phyloP scores from a whole-genome alignment of 371 early-diverging fungal genomes.

The Mortierella sp. region DNA sequence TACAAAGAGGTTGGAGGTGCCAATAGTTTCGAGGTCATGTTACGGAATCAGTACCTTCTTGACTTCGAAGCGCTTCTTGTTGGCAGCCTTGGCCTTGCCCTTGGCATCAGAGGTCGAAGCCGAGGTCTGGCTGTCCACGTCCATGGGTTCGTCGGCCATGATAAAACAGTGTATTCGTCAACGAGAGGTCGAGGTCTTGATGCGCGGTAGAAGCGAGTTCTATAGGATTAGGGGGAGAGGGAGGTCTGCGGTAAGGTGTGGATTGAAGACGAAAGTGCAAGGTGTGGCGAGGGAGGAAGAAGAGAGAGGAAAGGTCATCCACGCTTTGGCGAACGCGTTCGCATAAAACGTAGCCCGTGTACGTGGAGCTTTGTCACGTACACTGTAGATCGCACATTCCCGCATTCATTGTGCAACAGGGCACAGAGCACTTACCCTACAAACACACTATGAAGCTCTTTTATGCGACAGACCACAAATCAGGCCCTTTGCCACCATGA shows the following conservation, averaged over 20 bases:
- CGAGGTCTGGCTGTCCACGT: slow-evolving; percentile 35
- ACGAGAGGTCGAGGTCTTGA: not conserved
- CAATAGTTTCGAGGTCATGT: no score
- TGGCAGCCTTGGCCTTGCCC: slow-evolving; percentile 66
- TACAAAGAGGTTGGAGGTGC: no score
- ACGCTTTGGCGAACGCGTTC: no score
- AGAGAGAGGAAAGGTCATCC: no score
- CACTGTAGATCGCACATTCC: no score
- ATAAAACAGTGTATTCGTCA: slow-evolving; percentile 2
- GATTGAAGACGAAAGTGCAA: not conserved
- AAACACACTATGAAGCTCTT: no score
- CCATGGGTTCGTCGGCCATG: slow-evolving; percentile 56
- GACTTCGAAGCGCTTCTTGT: slow-evolving; percentile 92
- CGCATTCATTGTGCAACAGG: no score
- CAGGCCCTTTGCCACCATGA: no score
- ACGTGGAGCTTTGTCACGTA: no score
- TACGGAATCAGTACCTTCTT: slow-evolving; percentile 79
- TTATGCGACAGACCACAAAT: no score
- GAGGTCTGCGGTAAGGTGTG: not conserved
- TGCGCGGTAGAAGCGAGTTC: not conserved
- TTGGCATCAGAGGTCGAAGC: slow-evolving; percentile 27
- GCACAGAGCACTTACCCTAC: no score
- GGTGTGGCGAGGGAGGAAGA: no score
- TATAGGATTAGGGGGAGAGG: not conserved
- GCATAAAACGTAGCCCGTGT: not conserved